Base-by-base conservation (phyloP, 116 monocot genomes). In the Zostera marina region DNA sequence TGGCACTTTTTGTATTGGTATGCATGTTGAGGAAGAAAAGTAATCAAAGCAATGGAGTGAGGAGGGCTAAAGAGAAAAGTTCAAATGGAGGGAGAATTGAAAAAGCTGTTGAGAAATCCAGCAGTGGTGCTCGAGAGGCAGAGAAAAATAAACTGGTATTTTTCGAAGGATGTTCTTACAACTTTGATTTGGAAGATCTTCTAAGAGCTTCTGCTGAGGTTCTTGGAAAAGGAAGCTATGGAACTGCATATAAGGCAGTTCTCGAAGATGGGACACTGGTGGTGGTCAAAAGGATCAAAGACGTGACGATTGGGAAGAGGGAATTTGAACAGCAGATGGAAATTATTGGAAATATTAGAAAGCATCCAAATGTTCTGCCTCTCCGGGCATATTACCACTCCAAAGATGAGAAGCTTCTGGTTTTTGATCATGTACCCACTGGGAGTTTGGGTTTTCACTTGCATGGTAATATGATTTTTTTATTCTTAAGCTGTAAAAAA, bases 261-360 rank as follows among this genome's bases (percentile, higher is more conserved):
- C 83, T 98, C 15, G 98, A 98, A 53, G 98, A 98, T 70, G 98
- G 90, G 8, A 90, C 76, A 10, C 77, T 66, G 14, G 83, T 98
- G 41, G 86, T 90, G 24, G 90, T 98, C 45, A 98, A 98, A 65
- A 77, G 98, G 66, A 64, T 98, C 58, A 98, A 80, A 63, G 98
- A 98, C 62, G 83, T 98, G 38, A 66, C 79, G 14, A 78, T 86
- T 11, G 82, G 90, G 14, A 98, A 86, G 76, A 86, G 67, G 44
- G 98, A 98, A 43, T 98, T 98, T 56, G 98, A 86, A 52, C 90
- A 98, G 56, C 98, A 90, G 51, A 90, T 98, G 98, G 83, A 98
- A 57, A 79, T 81, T 39, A 73, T 86, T 19, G 98, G 86, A 58
- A 78, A 68, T 53, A 56, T 90, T 42, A 74, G 74, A 47, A 78